Evolutionary conservation across 2,329 filamentous ascomycete species (phyloP).

Genomic region (Emergomyces africanus): DNA sequence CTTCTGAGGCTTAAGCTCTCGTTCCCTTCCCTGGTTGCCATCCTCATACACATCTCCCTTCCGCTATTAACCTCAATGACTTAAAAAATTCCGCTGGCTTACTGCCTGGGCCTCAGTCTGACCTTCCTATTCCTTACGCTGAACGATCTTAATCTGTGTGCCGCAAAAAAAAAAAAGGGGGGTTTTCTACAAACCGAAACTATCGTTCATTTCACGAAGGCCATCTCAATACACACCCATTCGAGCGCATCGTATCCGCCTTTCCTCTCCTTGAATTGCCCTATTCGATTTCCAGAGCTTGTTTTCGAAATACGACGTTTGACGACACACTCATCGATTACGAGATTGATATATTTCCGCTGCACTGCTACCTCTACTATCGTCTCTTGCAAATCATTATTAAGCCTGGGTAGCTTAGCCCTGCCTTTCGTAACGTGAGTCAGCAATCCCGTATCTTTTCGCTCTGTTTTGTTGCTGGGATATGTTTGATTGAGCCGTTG

Average conservation of each 20-base stretch:
- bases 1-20: constrained; percentile 11
- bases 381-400: background rate
- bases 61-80: background rate
- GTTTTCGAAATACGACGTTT: constrained; percentile 1
- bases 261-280: background rate
- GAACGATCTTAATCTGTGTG: background rate
- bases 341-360: background rate
- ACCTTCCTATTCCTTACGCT: constrained; percentile 5
- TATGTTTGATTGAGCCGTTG: background rate
- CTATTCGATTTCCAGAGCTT: background rate
- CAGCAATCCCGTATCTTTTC: background rate
- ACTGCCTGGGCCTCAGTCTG: constrained; percentile 14
- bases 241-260: too few relatives aligned
- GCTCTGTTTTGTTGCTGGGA: background rate
- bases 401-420: background rate
- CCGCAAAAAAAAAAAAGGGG: background rate
- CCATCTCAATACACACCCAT: background rate
- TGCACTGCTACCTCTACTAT: background rate
- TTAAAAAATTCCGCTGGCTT: constrained; percentile 5
- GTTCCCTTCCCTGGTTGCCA: constrained; percentile 8
- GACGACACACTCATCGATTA: background rate
- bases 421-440: background rate
- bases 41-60: constrained; percentile 4
- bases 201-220: background rate
- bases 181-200: background rate